Evolutionary conservation across 106 monocot species (phyloP), one percentile per base, ranked within the genome.

Genomic region (Platanthera guangdongensis): DNA sequence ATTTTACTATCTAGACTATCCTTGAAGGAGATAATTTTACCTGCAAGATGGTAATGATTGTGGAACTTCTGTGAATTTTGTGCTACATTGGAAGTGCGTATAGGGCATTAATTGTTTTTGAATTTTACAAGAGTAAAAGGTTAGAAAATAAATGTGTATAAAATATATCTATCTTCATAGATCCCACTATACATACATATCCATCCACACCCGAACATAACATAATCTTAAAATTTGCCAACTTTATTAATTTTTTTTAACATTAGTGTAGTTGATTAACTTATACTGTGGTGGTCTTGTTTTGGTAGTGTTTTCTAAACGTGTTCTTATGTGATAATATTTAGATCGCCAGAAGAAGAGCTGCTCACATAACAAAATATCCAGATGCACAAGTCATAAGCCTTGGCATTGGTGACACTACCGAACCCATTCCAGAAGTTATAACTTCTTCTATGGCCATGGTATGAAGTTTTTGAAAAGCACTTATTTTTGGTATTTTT

Each of bases 381-480:
- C 92, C 92, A 59, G 92, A 87, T 84, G 87, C 90, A 55, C 53
- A 93, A 62, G 85, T 93, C 22, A 90, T 93, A 80, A 93, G 87
- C 78, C 92, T 93, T 30, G 92, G 92, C 25, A 93, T 93, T 82
- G 92, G 92, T 86, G 92, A 93, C 73, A 93, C 92, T 22, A 93
- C 92, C n/a, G 92, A 93, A 71, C 92, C 92, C 9, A 93, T 93
- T 79, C 92, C 90, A 50, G 90, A 90, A 68, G 92, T 90, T 74
- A 93, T 93, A 86, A 86, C 92, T 65, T 85, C 85, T 74, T 85
- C 92, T 45, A 93, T 93, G 92, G 87, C 92, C 47, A 49, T 50
- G 83, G 92, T 93, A 85, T 72, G 72, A 51, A 0, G 51, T 11
- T 48, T 70, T 72, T 50, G 21, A 19, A 21, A 72, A n/a, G 7